phyloP scores from a whole-genome alignment of 2,329 filamentous ascomycete genomes.

The Talaromyces albobiverticillius region DNA sequence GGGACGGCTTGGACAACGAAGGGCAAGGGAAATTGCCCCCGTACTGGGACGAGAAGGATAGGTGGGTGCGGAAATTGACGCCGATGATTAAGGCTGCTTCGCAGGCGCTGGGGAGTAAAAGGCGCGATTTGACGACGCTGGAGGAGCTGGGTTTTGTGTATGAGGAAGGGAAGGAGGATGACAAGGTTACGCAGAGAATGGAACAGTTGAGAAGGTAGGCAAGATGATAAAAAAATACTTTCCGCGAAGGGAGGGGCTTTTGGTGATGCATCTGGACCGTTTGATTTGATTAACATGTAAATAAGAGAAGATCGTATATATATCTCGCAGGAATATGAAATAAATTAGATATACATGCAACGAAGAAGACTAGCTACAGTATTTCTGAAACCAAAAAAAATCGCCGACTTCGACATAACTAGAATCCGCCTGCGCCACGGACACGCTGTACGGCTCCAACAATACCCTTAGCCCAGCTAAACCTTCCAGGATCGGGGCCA shows the following conservation, averaged over 20 bases:
- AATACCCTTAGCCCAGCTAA: constrained; percentile 59
- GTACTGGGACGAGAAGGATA: neutral
- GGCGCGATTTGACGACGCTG: neutral
- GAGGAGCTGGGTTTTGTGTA: constrained; percentile 7
- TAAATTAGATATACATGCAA: too few relatives aligned
- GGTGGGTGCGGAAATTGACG: constrained; percentile 8
- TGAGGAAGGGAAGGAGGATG: neutral
- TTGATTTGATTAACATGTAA: too few relatives aligned
- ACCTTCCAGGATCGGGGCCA: constrained; percentile 53
- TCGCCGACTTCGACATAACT: neutral
- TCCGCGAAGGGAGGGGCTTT: too few relatives aligned
- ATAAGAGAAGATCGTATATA: neutral
- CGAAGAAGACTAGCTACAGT: too few relatives aligned
- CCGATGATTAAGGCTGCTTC: constrained; percentile 11
- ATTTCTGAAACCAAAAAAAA: too few relatives aligned
- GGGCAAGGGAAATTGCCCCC: constrained; percentile 54
- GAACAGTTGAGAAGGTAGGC: too few relatives aligned
- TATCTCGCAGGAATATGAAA: neutral
- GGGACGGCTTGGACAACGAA: constrained; percentile 39
- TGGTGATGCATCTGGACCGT: neutral
- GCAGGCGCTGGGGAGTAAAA: constrained; percentile 2
- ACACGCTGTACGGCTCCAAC: constrained; percentile 59
- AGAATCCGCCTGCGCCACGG: constrained; percentile 56
- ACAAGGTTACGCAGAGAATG: neutral
- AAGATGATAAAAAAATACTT: too few relatives aligned